These are phyloP conservation scores for Gossypium trilobum DNA, from an alignment of 441 rosid species.

Conservation along the genomic window DNA sequence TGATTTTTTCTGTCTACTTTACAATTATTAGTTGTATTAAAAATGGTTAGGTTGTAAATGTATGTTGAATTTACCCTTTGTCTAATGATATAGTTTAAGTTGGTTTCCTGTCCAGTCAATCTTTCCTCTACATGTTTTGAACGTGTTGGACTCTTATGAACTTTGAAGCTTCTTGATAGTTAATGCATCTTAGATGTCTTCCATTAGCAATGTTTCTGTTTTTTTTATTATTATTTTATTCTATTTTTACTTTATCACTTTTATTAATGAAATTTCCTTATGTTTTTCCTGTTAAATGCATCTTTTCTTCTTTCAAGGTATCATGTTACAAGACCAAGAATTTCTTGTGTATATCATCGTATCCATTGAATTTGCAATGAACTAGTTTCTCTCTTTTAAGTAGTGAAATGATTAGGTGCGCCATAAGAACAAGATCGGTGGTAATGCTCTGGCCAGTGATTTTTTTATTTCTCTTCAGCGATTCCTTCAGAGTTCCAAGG, in stretches of 20 bases:
- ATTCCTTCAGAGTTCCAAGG: not conserved
- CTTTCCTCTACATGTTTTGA: not conserved
- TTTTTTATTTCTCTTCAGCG: not conserved
- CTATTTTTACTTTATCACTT: not conserved
- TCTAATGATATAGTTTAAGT: not conserved
- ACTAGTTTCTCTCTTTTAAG: not conserved
- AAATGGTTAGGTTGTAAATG: not conserved
- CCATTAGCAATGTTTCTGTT: not conserved
- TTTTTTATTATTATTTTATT: not conserved
- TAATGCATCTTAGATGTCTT: not conserved
- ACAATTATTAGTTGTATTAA: not conserved
- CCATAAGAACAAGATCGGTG: not conserved
- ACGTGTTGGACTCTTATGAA: slow-evolving; percentile 3
- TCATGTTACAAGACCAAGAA: not conserved
- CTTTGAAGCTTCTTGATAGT: not conserved
- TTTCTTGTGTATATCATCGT: not conserved
- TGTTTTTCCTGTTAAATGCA: not conserved
- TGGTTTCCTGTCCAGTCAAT: not conserved
- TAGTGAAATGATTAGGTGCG: not conserved
- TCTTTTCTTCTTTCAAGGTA: not conserved
- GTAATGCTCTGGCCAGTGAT: not conserved
- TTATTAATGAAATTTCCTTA: not conserved
- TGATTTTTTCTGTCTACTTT: not conserved
- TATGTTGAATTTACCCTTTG: not conserved
- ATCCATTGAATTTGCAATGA: not conserved